phyloP scores from a whole-genome alignment of 2,329 filamentous ascomycete species.

The Aspergillus brasiliensis region DNA sequence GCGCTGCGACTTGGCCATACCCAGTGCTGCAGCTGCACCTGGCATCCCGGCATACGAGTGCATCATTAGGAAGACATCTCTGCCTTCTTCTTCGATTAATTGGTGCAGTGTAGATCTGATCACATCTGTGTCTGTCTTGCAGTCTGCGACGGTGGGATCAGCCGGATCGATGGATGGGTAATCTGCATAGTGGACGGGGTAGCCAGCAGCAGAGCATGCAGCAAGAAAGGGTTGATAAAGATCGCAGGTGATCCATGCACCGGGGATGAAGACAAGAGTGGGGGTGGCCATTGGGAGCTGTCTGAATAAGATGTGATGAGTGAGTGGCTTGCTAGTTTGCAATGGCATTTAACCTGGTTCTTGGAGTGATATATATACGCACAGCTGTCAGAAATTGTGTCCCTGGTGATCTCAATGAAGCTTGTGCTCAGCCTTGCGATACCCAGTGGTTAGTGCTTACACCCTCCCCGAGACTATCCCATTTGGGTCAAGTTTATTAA shows the following conservation, averaged over 20 bases:
- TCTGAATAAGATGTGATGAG: too few relatives aligned
- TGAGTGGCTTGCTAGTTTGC: too few relatives aligned
- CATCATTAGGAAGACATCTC: slow-evolving; percentile 31
- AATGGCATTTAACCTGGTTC: too few relatives aligned
- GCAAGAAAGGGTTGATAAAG: slow-evolving; percentile 36
- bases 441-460: not conserved
- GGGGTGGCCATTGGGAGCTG: slow-evolving; percentile 10
- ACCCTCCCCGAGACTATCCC: not conserved
- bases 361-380: not conserved
- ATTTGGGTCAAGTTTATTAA: not conserved
- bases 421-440: not conserved
- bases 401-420: not conserved
- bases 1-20: slow-evolving; percentile 27
- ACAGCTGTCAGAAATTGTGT: not conserved
- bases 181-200: slow-evolving; percentile 29
- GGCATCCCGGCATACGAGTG: slow-evolving; percentile 40
- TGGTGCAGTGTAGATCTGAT: slow-evolving; percentile 23
- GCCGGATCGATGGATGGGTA: slow-evolving; percentile 29
- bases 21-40: slow-evolving; percentile 30
- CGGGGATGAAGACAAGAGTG: slow-evolving; percentile 42
- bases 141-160: slow-evolving; percentile 31
- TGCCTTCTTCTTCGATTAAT: slow-evolving; percentile 26
- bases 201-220: slow-evolving; percentile 34
- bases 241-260: slow-evolving; percentile 42
- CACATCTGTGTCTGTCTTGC: slow-evolving; percentile 35